Conservation (phyloP, 202 grass and related monocot genomes). For the Carex arenaria region DNA sequence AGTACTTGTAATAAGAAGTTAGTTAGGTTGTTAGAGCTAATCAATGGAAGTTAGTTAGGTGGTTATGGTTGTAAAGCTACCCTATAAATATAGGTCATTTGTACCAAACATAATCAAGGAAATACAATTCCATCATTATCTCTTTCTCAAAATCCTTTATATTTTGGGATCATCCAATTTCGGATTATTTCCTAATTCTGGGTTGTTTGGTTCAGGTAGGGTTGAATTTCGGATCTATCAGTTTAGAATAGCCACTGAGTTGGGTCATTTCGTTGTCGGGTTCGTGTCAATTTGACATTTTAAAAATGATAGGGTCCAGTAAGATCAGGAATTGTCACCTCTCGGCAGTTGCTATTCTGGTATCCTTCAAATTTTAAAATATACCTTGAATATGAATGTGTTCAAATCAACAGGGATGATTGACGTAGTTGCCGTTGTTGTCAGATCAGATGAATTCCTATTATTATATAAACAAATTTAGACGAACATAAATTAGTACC, state of each 20-base stretch:
- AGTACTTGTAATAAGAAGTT: no score
- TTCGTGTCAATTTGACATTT: no score
- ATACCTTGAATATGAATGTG: constrained; percentile 84
- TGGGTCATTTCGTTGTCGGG: not conserved
- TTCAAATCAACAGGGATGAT: constrained; percentile 92
- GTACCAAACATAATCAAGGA: no score
- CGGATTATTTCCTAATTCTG: not conserved
- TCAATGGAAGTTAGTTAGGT: no score
- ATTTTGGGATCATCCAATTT: not conserved
- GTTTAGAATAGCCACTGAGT: not conserved
- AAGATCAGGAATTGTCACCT: not conserved
- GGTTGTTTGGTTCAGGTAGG: not conserved
- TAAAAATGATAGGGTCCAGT: no score
- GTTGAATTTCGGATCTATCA: not conserved
- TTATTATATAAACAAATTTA: constrained; percentile 23
- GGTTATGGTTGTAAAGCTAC: no score
- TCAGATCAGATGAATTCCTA: constrained; percentile 79
- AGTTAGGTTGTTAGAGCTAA: no score
- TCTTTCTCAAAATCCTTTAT: no score
- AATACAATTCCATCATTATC: no score
- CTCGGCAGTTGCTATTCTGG: not conserved
- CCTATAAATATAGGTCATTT: no score
- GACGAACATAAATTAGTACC: constrained; percentile 1
- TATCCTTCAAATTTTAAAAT: not conserved
- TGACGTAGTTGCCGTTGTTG: constrained; percentile 55